Evolutionary conservation across 2,329 filamentous ascomycete species (phyloP).

Genomic region (Cyanodermella asteris): DNA sequence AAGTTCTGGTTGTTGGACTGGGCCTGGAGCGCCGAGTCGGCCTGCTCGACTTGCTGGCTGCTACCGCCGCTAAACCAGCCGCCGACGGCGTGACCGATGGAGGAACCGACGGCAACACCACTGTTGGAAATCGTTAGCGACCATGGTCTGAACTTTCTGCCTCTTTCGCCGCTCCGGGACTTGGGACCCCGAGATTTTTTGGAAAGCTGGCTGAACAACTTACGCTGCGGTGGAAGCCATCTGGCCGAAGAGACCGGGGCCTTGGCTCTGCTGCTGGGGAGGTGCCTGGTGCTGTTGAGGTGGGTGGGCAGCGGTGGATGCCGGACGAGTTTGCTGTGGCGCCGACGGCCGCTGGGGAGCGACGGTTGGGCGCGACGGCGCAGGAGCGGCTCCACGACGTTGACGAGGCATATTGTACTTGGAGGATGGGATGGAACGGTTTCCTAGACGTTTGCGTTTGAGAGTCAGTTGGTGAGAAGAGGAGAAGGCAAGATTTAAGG

Average conservation of each 20-base stretch:
- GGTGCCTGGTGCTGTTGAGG: slow-evolving; percentile 28
- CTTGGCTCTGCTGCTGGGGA: slow-evolving; percentile 29
- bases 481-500: too few species aligned
- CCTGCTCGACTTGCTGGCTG: slow-evolving; percentile 27
- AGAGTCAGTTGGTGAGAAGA: too few species aligned
- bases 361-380: slow-evolving; percentile 41
- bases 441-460: too few species aligned
- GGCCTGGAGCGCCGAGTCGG: slow-evolving; percentile 24
- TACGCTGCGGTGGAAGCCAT: slow-evolving; percentile 97
- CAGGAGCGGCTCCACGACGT: slow-evolving; percentile 39
- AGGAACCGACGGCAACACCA: slow-evolving; percentile 88
- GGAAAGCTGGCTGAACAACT: slow-evolving; percentile 21
- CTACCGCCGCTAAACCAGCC: slow-evolving; percentile 64
- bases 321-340: slow-evolving; percentile 45
- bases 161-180: too few species aligned
- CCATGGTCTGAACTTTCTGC: too few species aligned
- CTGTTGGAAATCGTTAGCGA: slow-evolving; percentile 24
- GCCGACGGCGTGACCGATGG: slow-evolving; percentile 84
- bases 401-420: slow-evolving; percentile 82
- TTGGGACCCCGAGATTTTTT: slow-evolving; percentile 1
- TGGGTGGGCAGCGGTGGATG: slow-evolving; percentile 39
- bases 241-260: slow-evolving; percentile 78
- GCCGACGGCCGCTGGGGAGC: slow-evolving; percentile 34
- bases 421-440: too few species aligned
- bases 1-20: slow-evolving; percentile 26